These are phyloP conservation scores for Nicotiana paniculata DNA, from an alignment of 257 asterid genomes.

Conservation along the genomic window DNA sequence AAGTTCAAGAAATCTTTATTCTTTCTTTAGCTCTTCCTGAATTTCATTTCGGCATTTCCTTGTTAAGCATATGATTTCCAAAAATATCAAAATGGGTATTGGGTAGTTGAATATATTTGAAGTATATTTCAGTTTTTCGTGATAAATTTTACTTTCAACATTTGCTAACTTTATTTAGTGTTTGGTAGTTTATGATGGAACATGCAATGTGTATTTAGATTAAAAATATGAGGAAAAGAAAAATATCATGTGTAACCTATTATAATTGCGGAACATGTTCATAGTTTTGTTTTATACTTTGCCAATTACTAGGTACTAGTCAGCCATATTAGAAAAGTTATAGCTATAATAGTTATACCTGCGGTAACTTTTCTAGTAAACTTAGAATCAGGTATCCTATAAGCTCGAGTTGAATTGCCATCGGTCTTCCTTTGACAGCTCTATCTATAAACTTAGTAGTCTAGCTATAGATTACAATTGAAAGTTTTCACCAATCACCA, in stretches of 20 bases:
- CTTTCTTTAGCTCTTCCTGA: not conserved
- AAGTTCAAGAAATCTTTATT: not conserved
- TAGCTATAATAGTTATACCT: no score
- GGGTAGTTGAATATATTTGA: not conserved
- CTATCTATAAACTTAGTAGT: not conserved
- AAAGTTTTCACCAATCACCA: not conserved
- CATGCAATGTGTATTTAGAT: not conserved
- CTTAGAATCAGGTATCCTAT: no score
- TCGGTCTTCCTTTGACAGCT: not conserved
- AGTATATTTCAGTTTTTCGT: no score
- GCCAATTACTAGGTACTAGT: no score
- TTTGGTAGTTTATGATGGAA: not conserved
- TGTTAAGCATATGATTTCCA: not conserved
- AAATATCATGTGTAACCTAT: not conserved
- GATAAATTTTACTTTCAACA: no score
- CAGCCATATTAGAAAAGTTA: no score
- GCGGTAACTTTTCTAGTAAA: no score
- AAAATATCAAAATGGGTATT: no score
- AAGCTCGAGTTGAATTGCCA: no score
- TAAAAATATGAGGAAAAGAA: no score
- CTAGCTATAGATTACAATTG: not conserved
- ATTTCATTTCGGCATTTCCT: not conserved
- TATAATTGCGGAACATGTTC: not conserved
- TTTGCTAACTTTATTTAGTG: not conserved
- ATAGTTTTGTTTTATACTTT: no score